Conservation (phyloP, 192 early-diverging fungal species). For the Neocallimastix lanati region DNA sequence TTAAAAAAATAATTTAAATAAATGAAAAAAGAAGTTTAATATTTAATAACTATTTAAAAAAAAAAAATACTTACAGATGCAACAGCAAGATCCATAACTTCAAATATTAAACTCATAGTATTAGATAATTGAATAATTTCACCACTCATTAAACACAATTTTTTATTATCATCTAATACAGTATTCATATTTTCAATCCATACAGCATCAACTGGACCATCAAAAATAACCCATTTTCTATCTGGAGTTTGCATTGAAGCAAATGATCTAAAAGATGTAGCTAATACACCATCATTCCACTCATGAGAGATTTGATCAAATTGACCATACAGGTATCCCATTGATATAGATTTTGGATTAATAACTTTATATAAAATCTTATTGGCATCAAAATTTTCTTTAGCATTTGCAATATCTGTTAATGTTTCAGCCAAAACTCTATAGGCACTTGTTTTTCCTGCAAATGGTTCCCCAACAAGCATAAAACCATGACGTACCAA, state of each 20-base stretch:
- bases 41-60: no score
- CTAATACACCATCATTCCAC: background rate
- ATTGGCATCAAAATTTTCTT: constrained; percentile 8
- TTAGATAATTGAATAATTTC: constrained; percentile 46
- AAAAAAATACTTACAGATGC: constrained; percentile 35
- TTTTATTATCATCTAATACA: constrained; percentile 44
- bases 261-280: background rate
- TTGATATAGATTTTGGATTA: background rate
- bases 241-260: background rate
- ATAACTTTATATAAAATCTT: background rate
- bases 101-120: constrained; percentile 45
- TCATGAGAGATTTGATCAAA: background rate
- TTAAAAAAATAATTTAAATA: no score
- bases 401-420: background rate
- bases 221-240: background rate
- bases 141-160: constrained; percentile 40
- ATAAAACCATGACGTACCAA: background rate
- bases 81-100: constrained; percentile 48
- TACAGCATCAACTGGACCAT: constrained; percentile 4
- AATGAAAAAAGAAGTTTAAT: no score
- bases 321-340: background rate
- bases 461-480: background rate
- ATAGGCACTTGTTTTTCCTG: background rate
- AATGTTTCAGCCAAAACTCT: background rate
- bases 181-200: constrained; percentile 30